Percentiles rank a stretch among this genome's conserved stretches.
Conservation (phyloP, 306 rosid species). For the Quercus wislizeni region DNA sequence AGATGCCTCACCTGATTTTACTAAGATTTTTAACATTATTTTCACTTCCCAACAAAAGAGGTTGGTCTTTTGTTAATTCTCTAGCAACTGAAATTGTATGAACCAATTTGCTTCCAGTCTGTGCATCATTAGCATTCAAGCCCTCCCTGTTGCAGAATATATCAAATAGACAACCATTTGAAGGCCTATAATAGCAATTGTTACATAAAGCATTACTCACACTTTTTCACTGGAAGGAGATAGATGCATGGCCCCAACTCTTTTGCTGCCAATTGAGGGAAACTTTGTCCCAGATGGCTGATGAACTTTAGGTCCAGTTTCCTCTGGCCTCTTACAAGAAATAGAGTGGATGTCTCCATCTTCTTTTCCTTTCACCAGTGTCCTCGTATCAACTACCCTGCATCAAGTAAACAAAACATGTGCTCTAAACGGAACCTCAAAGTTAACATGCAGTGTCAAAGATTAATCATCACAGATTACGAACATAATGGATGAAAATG, state of each 20-base stretch:
- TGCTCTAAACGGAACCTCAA: slow-evolving; percentile 3
- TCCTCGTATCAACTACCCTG: slow-evolving; percentile 38
- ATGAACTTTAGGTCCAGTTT: slow-evolving; percentile 21
- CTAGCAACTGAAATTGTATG: slow-evolving; percentile 27
- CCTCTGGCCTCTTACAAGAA: slow-evolving; percentile 28
- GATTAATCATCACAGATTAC: background rate
- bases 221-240: slow-evolving; percentile 33
- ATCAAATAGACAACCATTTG: slow-evolving; percentile 22
- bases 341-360: slow-evolving; percentile 30
- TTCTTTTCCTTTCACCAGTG: slow-evolving; percentile 31
- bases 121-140: slow-evolving; percentile 33
- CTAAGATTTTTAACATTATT: slow-evolving; percentile 33
- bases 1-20: slow-evolving; percentile 35
- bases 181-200: slow-evolving; percentile 19
- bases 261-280: slow-evolving; percentile 34
- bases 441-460: background rate
- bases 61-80: slow-evolving; percentile 35
- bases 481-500: background rate
- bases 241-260: slow-evolving; percentile 29
- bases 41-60: slow-evolving; percentile 28
- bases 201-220: slow-evolving; percentile 35
- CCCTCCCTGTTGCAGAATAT: slow-evolving; percentile 39
- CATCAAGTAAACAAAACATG: slow-evolving; percentile 28
- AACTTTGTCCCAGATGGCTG: slow-evolving; percentile 40
- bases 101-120: slow-evolving; percentile 35